Evolutionary conservation across 352 stramenopile genomes (phyloP), one percentile per base, ranked within the genome.

Genomic region (Phytophthora fragariae): DNA sequence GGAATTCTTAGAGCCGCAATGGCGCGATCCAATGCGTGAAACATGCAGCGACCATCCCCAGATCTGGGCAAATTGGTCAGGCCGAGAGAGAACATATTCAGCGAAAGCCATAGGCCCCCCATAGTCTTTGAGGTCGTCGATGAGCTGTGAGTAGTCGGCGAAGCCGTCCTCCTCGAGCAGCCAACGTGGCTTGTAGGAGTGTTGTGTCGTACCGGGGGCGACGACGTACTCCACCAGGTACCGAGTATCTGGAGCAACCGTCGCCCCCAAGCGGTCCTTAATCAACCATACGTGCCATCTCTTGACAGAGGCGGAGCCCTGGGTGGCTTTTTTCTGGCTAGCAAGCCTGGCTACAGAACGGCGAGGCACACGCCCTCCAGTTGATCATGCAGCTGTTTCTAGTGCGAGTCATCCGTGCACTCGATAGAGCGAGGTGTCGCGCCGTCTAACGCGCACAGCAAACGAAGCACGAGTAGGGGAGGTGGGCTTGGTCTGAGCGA

Each of bases 181-280:
- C 54, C 54, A 31, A 6, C 54, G 54, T 14, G 17, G 31, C 17
- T 59, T 12, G 31, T 27, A 47, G 14, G 29, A 11, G 8, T 47
- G 17, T 4, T 37, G 8, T 21, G 44, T 50, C 14, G n/a, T n/a
- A 10, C 54, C 54, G 17, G 54, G 15, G 0, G 14, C 31, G 6
- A 47, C 31, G 29, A 59, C 33, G 54, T 59, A 58, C 24, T 59
- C 15, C 12, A 59, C 54, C 5, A 46, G 24, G 54, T 59, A 59
- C 2, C 6, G 54, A 10, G 39, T 7, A 47, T 5, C 19, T 21
- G 19, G 19, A 21, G 19, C 19, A 1, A 21, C 19, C 14, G 15
- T 17, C 5, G 8, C 15, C 6, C 15, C 54, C 5, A 27, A 11
- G 15, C 54, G 31, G 17, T 59, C 54, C 5, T 3, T 31, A 10